Base-by-base conservation (phyloP, 139 green algal species). In the Coelastrella sp. region DNA sequence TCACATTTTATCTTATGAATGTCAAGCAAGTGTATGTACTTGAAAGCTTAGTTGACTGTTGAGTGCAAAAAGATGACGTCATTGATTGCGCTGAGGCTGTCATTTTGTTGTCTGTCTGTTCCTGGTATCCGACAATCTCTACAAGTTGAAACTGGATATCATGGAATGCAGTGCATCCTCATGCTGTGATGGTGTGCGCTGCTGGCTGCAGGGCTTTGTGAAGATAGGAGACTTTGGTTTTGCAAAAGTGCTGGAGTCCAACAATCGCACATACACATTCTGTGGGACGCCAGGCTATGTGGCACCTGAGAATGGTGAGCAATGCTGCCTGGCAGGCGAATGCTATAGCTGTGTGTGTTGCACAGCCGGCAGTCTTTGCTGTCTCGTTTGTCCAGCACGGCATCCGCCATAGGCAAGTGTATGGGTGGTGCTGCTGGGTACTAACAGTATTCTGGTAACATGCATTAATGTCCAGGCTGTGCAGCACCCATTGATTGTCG, bases 161-260 rank as follows among this genome's bases (percentile, higher is more conserved):
- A 49, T 49, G 35, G 35, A 49, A 49, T 49, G 35, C 35, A 49
- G 35, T 49, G 1, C 35, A 49, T 49, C 35, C 65, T 22, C 14
- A 17, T 73, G 65, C 8, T 60, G 14, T 61, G n/a, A 6, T 66
- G n/a, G 7, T 49, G 35, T 49, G 35, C 3, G 35, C 35, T 49
- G 35, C 22, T 85, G 57, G 8, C 60, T 90, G 19, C 86, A 96
- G 61, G 97, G 97, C 72, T 98, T 97, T 90, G 94, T 97, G 87
- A 99, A 99, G 94, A 94, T 99, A 14, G 98, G 96, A 17, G 98
- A 99, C 89, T 99, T 99, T 96, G 98, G 98, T 14, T 99, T 99
- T 92, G 97, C 97, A 57, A 99, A 99, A 94, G 93, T 98, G 57
- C 93, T 99, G 58, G 96, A 97, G 80, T 93, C 91, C 75, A 93